Conservation (phyloP, 768 basidiomycete species). For the Termitomyces sp. region DNA sequence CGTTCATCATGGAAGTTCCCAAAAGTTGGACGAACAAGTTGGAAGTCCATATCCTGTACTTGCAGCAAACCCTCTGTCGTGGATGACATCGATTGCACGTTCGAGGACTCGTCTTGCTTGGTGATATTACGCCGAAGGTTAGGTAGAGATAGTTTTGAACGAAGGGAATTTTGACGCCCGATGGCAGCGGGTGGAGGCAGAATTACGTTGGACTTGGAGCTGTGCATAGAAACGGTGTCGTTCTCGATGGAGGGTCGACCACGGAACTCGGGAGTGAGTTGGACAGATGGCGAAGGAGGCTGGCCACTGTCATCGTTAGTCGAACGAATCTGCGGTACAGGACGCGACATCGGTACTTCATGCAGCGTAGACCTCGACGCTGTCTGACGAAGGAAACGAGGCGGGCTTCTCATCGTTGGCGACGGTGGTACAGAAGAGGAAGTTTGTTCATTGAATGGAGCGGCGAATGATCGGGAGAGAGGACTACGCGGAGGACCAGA, state of each 20-base stretch:
- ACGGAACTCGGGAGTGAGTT: neutral
- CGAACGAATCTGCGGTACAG: constrained; percentile 5
- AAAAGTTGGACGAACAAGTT: constrained; percentile 63
- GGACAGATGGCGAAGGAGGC: constrained; percentile 2
- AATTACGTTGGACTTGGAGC: constrained; percentile 27
- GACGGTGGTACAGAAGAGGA: constrained; percentile 15
- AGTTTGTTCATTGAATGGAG: neutral
- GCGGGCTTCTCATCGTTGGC: constrained; percentile 14
- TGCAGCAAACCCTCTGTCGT: constrained; percentile 48
- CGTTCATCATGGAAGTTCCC: constrained; percentile 34
- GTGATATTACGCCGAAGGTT: constrained; percentile 47
- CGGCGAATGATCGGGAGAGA: constrained; percentile 20
- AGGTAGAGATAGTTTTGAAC: constrained; percentile 64
- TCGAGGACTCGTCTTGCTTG: constrained; percentile 30
- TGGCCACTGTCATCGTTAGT: neutral
- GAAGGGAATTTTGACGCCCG: constrained; percentile 38
- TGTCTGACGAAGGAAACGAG: constrained; percentile 21
- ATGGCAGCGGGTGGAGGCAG: constrained; percentile 31
- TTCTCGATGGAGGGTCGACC: constrained; percentile 17
- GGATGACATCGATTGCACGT: constrained; percentile 17
- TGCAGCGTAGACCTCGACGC: constrained; percentile 21
- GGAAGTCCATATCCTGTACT: constrained; percentile 78
- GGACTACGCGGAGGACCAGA: constrained; percentile 22
- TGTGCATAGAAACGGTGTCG: constrained; percentile 24
- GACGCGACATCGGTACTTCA: neutral